Evolutionary conservation across 768 basidiomycete genomes (phyloP), one percentile per base, ranked within the genome.

Genomic region (Hericium rajendrae): DNA sequence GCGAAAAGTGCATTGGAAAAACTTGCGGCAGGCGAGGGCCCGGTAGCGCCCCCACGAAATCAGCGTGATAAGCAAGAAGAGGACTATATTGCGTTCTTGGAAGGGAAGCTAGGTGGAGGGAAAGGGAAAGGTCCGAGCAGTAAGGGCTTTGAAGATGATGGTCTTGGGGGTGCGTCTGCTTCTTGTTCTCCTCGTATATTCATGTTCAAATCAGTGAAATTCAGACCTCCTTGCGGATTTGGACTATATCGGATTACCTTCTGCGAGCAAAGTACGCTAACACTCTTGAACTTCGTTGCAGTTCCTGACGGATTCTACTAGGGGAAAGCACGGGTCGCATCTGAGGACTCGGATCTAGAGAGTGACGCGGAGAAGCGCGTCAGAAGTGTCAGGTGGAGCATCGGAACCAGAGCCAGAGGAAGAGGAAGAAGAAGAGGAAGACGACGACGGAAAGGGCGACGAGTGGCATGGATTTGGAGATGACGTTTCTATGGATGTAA

Each of bases 81-180:
- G 65, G 78, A 79, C 0, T 91, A 94, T 66, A 97, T 97, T 48
- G 78, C 83, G 0, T 85, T 88, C 71, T 72, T 97, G 11, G 94
- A 97, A 69, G 74, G 78, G 0, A 86, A 85, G 68, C 78, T 97
- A 16, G 84, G 88, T 3, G 66, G 57, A 1, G 66, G 66, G 15
- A 68, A 67, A 54, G 68, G 72, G 48, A 69, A 74, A 57, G 72
- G 74, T 54, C 76, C 78, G 60, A 77, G 69, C 51, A 66, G 68
- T 16, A 75, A 71, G 24, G 73, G 70, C 0, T 67, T 76, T 38
- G 85, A 83, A 40, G 82, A 81, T 2, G 94, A 97, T 69, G 94
- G 92, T 4, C 72, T 97, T 15, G 90, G 86, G 64, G 94, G 94
- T 92, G 66, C 26, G 77, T 69, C 11, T 2, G 56, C 11, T 12